Percentiles rank a stretch among this genome's conserved stretches.
Conservation (phyloP, 1,139 yeast species). For the Kodamaea suecica region DNA sequence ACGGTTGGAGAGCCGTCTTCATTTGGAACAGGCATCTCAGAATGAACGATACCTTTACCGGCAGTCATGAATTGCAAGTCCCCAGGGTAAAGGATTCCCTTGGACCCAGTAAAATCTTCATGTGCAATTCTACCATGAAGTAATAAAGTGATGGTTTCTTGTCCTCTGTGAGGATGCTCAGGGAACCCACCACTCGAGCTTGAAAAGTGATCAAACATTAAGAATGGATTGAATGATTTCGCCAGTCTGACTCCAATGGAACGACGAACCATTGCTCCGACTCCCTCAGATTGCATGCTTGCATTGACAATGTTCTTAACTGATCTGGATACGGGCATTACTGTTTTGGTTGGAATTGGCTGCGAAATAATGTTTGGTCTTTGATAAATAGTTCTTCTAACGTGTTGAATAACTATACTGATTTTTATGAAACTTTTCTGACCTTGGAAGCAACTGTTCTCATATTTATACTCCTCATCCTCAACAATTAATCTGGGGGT, state of each 20-base stretch:
- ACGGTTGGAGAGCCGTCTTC: constrained; percentile 54
- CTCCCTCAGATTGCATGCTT: constrained; percentile 79
- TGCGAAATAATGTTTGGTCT: too few species aligned
- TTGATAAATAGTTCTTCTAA: too few species aligned
- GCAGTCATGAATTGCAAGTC: constrained; percentile 96
- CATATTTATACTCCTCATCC: too few species aligned
- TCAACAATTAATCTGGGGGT: too few species aligned
- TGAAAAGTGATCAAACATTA: constrained; percentile 76
- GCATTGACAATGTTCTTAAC: constrained; percentile 62
- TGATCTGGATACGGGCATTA: constrained; percentile 36
- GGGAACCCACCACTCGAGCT: constrained; percentile 66
- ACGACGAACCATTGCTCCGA: constrained; percentile 80
- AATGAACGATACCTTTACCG: constrained; percentile 82
- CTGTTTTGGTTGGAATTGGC: too few species aligned
- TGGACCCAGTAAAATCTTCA: constrained; percentile 84
- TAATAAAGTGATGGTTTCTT: constrained; percentile 79
- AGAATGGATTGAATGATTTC: constrained; percentile 66
- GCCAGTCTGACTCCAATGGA: constrained; percentile 68
- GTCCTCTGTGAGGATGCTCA: constrained; percentile 90
- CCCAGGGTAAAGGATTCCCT: constrained; percentile 76
- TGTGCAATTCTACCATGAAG: constrained; percentile 78
- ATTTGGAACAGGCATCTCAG: constrained; percentile 76
- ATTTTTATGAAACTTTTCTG: too few species aligned
- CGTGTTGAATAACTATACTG: too few species aligned
- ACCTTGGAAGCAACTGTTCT: too few species aligned